Base-by-base conservation (phyloP, 768 basidiomycete genomes). In the Tricholoma furcatifolium region DNA sequence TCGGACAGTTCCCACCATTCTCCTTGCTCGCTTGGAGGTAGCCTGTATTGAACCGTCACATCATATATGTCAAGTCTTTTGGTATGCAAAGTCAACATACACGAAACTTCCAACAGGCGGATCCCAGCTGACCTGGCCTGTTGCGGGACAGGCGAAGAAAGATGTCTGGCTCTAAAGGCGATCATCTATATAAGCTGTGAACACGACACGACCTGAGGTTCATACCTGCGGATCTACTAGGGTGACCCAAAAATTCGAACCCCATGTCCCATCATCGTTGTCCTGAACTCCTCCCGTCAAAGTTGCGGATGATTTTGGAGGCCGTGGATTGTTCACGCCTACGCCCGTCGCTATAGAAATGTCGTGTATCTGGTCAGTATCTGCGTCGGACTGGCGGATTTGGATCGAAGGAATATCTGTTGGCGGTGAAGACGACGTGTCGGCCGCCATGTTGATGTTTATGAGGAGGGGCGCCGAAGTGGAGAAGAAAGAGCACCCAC, bases 1-100 rank as follows among this genome's bases (percentile, higher is more conserved):
- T 98, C 94, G 41, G 76, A 76, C 54, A 97, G 79, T 68, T 97
- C 94, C 94, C 94, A 98, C 93, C 94, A 97, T 66, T 96, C 93
- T 38, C 94, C 93, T 40, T 90, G 84, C 4, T 81, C 77, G 59
- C 77, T 88, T 5, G 91, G 88, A 43, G 94, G 94, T 41, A 95
- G 74, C 44, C 91, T 93, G 60, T 6, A 64, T 24, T 38, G 50
- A 47, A 40, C 58, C 34, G 55, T 54, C 57, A 34, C 64, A 57
- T 55, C 40, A 50, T 17, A 17, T 38, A 14, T 21, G 34, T 56
- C 27, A 52, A 60, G 57, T 60, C 57, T 36, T 20, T 15, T 63
- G 60, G 42, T 18, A n/a, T 53, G 38, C 44, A 30, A 30, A 43
- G 41, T 49, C 38, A 32, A 74, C 84, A 67, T 70, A 92, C 88